Percentiles rank a stretch among this genome's conserved stretches.
These are phyloP conservation scores for Senna siamea DNA, from an alignment of 306 rosid species.

Conservation along the genomic window DNA sequence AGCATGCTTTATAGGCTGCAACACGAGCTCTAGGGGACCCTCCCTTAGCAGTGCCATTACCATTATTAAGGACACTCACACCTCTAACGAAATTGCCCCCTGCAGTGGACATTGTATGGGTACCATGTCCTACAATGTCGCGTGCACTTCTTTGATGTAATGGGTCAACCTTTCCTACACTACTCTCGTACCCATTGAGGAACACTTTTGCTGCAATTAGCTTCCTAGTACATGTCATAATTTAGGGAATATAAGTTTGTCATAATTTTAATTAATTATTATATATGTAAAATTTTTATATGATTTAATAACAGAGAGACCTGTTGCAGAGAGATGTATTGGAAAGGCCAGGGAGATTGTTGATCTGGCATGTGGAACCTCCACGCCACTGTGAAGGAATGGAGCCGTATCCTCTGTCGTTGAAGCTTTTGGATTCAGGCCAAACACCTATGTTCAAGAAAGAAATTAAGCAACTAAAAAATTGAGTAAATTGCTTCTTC, in stretches of 20 bases:
- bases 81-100: conserved; percentile 53
- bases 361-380: conserved; percentile 29
- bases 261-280: no score
- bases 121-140: conserved; percentile 62
- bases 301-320: conserved; percentile 27
- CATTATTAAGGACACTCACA: conserved; percentile 45
- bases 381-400: conserved; percentile 58
- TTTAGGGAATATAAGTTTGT: no score
- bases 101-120: conserved; percentile 65
- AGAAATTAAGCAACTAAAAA: no score
- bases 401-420: conserved; percentile 52
- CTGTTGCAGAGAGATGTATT: conserved; percentile 46
- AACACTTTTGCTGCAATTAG: conserved; percentile 61
- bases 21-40: conserved; percentile 80
- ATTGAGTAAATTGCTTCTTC: no score
- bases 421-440: conserved; percentile 65
- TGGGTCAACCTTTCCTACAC: background rate
- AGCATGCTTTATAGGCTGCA: conserved; percentile 80
- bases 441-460: conserved; percentile 69
- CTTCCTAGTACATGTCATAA: no score
- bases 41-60: conserved; percentile 81
- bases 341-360: background rate
- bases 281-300: no score
- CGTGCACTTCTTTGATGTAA: conserved; percentile 28
- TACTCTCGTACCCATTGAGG: conserved; percentile 39